A percentile compares a stretch with the other conserved stretches of the same genome.
phyloP scores from a whole-genome alignment of 2,329 filamentous ascomycete genomes.

The Thielaviopsis populi region DNA sequence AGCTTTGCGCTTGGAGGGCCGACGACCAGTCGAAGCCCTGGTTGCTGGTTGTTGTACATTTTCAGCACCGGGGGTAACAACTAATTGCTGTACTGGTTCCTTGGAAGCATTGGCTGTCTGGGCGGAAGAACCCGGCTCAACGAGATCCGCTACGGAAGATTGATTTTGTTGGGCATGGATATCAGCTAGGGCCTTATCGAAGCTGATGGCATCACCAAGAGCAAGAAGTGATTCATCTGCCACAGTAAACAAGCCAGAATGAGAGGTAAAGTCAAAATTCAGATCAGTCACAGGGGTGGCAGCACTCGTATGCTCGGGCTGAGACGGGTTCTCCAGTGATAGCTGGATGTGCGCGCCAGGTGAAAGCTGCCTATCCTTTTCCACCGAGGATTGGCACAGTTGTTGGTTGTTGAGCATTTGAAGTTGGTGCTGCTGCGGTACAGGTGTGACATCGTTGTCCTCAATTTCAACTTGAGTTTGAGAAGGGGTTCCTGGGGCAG shows the following conservation, averaged over 20 bases:
- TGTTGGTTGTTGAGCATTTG: not conserved
- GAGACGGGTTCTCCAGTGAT: not conserved
- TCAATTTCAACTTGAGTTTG: not conserved
- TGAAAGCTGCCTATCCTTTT: not conserved
- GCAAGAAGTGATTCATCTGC: slow-evolving; percentile 9
- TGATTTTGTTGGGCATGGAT: not conserved
- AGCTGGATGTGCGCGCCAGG: not conserved
- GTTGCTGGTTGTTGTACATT: not conserved
- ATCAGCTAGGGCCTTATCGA: slow-evolving; percentile 12
- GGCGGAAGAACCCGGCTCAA: not conserved
- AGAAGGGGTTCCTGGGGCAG: not conserved
- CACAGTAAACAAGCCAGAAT: slow-evolving; percentile 1
- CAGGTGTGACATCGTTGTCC: not conserved
- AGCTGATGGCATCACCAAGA: slow-evolving; percentile 6
- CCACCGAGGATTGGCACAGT: not conserved
- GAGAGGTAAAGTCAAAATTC: slow-evolving; percentile 10
- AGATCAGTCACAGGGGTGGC: not conserved
- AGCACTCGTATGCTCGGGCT: not conserved
- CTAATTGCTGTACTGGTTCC: not conserved
- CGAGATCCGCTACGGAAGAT: not conserved
- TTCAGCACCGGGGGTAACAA: not conserved
- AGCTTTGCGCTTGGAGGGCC: slow-evolving; percentile 4
- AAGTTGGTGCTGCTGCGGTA: not conserved
- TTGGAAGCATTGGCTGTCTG: not conserved
- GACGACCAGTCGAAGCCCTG: not conserved